These are phyloP conservation scores for Termitomyces sp. DNA, from an alignment of 768 basidiomycete species.

Conservation along the genomic window DNA sequence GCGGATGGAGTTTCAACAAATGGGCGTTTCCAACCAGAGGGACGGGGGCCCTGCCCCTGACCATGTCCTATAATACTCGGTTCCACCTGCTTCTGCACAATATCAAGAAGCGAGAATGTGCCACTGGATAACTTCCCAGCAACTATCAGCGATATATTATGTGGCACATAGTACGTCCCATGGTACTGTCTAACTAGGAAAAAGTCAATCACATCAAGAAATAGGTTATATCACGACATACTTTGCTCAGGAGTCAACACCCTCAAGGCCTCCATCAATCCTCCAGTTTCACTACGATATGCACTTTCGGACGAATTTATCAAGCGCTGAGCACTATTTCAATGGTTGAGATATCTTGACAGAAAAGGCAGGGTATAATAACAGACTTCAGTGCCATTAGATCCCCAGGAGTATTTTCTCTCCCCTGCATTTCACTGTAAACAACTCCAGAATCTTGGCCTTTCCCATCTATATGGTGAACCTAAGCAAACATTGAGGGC, in stretches of 20 bases:
- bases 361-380: constrained; percentile 1
- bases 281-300: constrained; percentile 96
- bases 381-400: constrained; percentile 81
- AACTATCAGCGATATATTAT: constrained; percentile 88
- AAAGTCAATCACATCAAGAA: background rate
- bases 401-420: constrained; percentile 90
- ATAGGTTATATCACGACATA: constrained; percentile 25
- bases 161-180: constrained; percentile 83
- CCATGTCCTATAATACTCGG: constrained; percentile 73
- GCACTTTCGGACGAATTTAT: constrained; percentile 78
- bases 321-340: constrained; percentile 47
- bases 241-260: constrained; percentile 86
- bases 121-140: constrained; percentile 80
- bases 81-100: constrained; percentile 80
- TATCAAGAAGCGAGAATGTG: constrained; percentile 68
- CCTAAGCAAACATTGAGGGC: constrained; percentile 32
- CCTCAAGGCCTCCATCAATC: constrained; percentile 87
- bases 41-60: constrained; percentile 63
- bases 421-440: constrained; percentile 95
- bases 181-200: constrained; percentile 84
- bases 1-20: constrained; percentile 87
- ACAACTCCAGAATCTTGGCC: constrained; percentile 95
- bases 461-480: constrained; percentile 91
- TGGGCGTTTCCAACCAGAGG: constrained; percentile 86
- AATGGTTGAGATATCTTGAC: background rate